Percentiles rank a stretch among this genome's conserved stretches.
Conservation (phyloP, 106 monocot genomes). For the Xerophyta viscosa region DNA sequence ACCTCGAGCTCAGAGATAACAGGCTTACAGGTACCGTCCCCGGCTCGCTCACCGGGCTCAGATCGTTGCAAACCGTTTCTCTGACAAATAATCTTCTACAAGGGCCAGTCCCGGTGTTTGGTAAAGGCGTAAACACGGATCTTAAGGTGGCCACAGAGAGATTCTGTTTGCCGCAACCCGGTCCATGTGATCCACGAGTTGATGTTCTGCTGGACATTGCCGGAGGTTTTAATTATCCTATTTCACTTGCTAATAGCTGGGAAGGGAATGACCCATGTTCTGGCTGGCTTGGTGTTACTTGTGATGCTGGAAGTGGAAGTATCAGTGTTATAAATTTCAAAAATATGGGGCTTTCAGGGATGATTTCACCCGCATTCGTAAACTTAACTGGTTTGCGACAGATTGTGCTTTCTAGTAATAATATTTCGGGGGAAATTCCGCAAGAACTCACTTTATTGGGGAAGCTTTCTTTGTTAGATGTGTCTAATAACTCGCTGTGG, state of each 20-base stretch:
- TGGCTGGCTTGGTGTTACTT: constrained; percentile 29
- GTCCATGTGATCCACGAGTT: constrained; percentile 51
- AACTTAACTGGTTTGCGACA: constrained; percentile 24
- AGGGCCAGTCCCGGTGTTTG: constrained; percentile 51
- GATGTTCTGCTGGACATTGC: constrained; percentile 29
- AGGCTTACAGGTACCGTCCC: constrained; percentile 50
- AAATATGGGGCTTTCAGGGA: constrained; percentile 39
- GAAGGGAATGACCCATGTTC: constrained; percentile 51
- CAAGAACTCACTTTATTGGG: constrained; percentile 17
- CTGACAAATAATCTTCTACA: constrained; percentile 65
- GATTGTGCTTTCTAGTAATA: constrained; percentile 45
- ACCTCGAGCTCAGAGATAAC: constrained; percentile 53
- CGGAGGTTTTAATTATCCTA: constrained; percentile 38
- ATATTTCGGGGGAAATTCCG: constrained; percentile 48
- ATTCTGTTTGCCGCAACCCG: constrained; percentile 38
- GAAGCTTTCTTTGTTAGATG: constrained; percentile 30
- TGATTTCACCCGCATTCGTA: constrained; percentile 42
- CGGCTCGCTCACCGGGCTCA: constrained; percentile 18
- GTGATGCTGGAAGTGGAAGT: constrained; percentile 23
- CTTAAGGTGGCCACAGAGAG: constrained; percentile 14
- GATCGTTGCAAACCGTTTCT: constrained; percentile 20
- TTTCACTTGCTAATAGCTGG: constrained; percentile 39
- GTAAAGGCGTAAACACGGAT: constrained; percentile 12
- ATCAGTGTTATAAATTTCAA: constrained; percentile 44
- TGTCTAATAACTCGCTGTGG: constrained; percentile 45